phyloP scores from a whole-genome alignment of 2,329 filamentous ascomycete genomes.

The Cryphonectria parasitica region DNA sequence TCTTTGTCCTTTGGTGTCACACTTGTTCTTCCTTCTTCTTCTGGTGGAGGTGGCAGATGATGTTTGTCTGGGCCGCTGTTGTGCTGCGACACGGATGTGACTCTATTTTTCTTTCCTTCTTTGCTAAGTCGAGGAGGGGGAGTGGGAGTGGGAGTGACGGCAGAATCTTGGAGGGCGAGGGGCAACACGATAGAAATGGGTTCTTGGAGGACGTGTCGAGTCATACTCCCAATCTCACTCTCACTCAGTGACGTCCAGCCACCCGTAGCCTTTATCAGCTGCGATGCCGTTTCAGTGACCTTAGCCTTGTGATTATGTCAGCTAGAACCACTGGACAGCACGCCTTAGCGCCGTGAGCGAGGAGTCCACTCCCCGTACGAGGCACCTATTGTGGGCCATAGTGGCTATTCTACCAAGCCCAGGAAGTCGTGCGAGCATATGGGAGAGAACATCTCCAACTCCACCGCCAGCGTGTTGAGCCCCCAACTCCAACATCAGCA shows the following conservation, averaged over 20 bases:
- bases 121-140: conserved; percentile 1
- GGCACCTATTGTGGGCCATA: background rate
- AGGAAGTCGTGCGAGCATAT: background rate
- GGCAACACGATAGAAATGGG: conserved; percentile 3
- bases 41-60: background rate
- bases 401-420: background rate
- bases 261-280: background rate
- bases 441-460: too few relatives aligned
- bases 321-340: background rate
- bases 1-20: conserved; percentile 7
- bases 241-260: background rate
- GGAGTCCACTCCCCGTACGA: too few relatives aligned
- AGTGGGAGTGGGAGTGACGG: background rate
- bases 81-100: background rate
- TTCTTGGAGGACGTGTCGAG: conserved; percentile 2
- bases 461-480: background rate
- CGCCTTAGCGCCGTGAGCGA: background rate
- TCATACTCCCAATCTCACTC: conserved; percentile 2
- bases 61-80: background rate
- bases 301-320: conserved; percentile 6
- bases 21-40: background rate
- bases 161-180: background rate
- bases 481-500: background rate
- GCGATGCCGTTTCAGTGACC: background rate
- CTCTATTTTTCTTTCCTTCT: background rate